phyloP scores from a whole-genome alignment of 805 yeast species.

The Monosporozyma aerobia region DNA sequence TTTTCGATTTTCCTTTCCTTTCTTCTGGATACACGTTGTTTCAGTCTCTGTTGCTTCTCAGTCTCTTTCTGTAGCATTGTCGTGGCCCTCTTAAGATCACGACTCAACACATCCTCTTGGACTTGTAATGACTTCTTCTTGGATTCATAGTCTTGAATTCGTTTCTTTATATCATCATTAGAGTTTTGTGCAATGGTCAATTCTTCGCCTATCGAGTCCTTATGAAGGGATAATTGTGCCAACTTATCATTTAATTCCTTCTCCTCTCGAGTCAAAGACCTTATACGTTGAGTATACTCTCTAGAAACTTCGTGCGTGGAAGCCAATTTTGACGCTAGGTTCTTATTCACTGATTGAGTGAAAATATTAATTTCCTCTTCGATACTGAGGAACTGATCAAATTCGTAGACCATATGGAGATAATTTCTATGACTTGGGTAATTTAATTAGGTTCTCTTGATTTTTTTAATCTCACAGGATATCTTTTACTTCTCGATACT shows the following conservation, averaged over 20 bases:
- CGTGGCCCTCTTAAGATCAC: not conserved
- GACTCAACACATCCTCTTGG: not conserved
- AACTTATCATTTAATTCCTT: not conserved
- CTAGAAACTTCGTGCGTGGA: not conserved
- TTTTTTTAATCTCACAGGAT: not conserved
- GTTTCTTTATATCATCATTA: not conserved
- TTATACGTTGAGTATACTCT: not conserved
- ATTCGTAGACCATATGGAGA: slow-evolving; percentile 1
- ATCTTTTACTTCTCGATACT: not conserved
- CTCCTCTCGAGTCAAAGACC: not conserved
- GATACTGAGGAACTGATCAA: slow-evolving; percentile 3
- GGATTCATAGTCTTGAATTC: not conserved
- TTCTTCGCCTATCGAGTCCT: not conserved
- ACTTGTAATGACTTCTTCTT: not conserved
- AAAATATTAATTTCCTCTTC: slow-evolving; percentile 9
- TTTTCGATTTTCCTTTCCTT: slow-evolving; percentile 41
- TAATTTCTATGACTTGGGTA: too few species aligned
- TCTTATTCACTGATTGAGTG: slow-evolving; percentile 4
- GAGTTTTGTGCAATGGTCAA: not conserved
- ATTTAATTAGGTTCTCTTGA: not conserved
- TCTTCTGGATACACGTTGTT: not conserved
- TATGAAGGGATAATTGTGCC: not conserved
- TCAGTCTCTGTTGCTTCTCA: not conserved
- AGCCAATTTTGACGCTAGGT: slow-evolving; percentile 15
- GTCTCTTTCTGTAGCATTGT: not conserved